Base-by-base conservation (phyloP, 805 yeast species). In the Debaryomyces castellii region DNA sequence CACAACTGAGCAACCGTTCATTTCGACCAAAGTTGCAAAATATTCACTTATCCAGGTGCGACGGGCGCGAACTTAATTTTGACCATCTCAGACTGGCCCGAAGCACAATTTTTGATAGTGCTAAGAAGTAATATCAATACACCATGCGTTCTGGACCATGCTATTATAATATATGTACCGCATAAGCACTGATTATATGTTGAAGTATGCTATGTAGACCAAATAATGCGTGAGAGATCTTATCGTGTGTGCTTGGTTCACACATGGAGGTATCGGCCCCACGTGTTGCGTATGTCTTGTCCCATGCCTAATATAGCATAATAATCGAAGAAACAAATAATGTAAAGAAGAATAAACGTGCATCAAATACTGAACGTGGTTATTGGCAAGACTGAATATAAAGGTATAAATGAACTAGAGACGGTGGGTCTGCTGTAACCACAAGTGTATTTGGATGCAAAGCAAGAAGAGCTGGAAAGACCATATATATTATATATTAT, bases 321-420 rank as follows among this genome's bases (percentile, higher is more conserved):
- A 16, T 30, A 30, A 30, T 30, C 34, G 34, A 30, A 30, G 20
- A 30, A 14, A 7, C 5, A 30, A 30, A 30, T 14, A 14, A 30
- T 17, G 34, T 30, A 8, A 14, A 14, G 17, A 14, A 14, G 18
- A 17, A 16, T 30, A 35, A 35, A 35, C 38, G 38, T 35, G 38
- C 38, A 20, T 35, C 16, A 11, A 35, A 20, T 35, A 35, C 24
- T 35, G 14, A 35, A 35, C 38, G 38, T 35, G 38, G 38, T 20
- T 6, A 12, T 10, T 12, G 24, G n/a, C n/a, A 22, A 22, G 8
- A 8, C 8, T 22, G 18, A 30, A 7, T 11, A 16, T 3, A 16
- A 7, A 16, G 16, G 34, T 30, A 30, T 30, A 30, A 30, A 30
- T 30, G 34, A 30, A 30, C 34, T 30, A 30, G 34, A 14, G 20